These are phyloP conservation scores for Fagopyrum esculentum DNA, from an alignment of 148 eudicot genomes.

Conservation along the genomic window DNA sequence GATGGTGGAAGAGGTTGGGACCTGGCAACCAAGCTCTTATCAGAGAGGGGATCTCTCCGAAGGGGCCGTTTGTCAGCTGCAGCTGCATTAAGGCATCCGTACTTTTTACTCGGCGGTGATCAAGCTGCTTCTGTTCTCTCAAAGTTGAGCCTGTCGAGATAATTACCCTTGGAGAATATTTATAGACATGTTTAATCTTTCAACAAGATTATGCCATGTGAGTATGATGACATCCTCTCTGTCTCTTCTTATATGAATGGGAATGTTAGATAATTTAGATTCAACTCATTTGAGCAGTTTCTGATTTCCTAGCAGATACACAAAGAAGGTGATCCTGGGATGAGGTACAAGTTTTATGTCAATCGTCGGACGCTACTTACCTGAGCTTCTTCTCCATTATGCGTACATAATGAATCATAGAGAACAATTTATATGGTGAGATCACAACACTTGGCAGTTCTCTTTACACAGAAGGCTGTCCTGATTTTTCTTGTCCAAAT, in stretches of 20 bases:
- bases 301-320: slow-evolving; percentile 4
- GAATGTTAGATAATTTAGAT: neutral
- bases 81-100: slow-evolving; percentile 92
- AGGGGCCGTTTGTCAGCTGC: slow-evolving; percentile 92
- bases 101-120: slow-evolving; percentile 90
- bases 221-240: slow-evolving; percentile 6
- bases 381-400: neutral
- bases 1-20: slow-evolving; percentile 98
- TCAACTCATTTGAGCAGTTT: neutral
- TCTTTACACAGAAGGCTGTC: neutral
- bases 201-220: neutral
- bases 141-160: slow-evolving; percentile 61
- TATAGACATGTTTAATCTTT: neutral
- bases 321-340: neutral
- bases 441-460: neutral
- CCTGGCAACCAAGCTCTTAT: slow-evolving; percentile 76
- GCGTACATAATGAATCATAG: neutral
- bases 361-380: neutral
- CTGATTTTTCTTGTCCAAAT: neutral
- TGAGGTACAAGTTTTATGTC: too few species aligned
- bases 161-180: neutral
- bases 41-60: slow-evolving; percentile 69
- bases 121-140: slow-evolving; percentile 94
- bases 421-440: neutral
- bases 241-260: neutral